phyloP scores from a whole-genome alignment of 2,329 filamentous ascomycete genomes.

The Penicillium sp. region DNA sequence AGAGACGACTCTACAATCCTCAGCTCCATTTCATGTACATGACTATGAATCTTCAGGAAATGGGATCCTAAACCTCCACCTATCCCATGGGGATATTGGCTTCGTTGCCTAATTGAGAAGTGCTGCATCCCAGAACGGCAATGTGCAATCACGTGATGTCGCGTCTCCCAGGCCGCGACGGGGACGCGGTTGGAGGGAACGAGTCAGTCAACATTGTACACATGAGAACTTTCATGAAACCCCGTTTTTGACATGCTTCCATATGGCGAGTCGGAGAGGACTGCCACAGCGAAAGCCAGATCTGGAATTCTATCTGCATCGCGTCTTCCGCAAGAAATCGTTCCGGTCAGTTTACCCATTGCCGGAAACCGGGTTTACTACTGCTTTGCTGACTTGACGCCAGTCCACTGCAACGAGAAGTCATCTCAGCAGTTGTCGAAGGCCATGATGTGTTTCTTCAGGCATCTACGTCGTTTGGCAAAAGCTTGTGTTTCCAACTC shows the following conservation, averaged over 20 bases:
- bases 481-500: conserved; percentile 90
- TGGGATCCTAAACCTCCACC: too few relatives aligned
- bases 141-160: conserved; percentile 2
- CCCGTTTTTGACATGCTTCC: conserved; percentile 23
- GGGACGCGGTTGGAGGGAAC: neutral
- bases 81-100: too few relatives aligned
- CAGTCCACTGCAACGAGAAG: conserved; percentile 83
- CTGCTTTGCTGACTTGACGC: conserved; percentile 2
- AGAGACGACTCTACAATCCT: too few relatives aligned
- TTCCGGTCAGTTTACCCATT: conserved; percentile 62
- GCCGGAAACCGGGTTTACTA: neutral
- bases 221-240: neutral
- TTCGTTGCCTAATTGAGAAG: neutral
- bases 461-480: conserved; percentile 75
- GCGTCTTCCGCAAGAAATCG: conserved; percentile 72
- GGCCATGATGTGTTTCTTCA: conserved; percentile 92
- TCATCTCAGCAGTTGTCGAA: conserved; percentile 78
- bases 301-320: conserved; percentile 73
- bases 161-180: neutral
- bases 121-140: neutral
- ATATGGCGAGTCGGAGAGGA: conserved; percentile 33
- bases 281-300: conserved; percentile 52
- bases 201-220: neutral
- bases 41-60: too few relatives aligned
- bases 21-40: too few relatives aligned